phyloP scores from a whole-genome alignment of 371 early-diverging fungal genomes.

The Umbelopsis sp. region DNA sequence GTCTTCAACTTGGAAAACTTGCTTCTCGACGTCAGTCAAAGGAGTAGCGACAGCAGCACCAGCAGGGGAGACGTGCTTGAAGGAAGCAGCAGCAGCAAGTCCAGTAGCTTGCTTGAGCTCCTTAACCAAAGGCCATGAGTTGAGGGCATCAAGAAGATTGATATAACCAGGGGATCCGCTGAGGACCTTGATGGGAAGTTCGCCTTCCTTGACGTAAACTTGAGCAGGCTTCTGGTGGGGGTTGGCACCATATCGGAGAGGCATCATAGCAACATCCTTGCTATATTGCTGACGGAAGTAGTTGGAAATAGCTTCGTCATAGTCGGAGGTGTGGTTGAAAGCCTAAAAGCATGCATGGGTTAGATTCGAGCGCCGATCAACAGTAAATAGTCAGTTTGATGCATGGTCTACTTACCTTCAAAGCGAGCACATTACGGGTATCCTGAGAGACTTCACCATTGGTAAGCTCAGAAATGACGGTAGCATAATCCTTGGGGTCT shows the following conservation, averaged over 20 bases:
- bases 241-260: slow-evolving; percentile 96
- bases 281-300: slow-evolving; percentile 92
- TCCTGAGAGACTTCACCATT: slow-evolving; percentile 49
- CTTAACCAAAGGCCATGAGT: slow-evolving; percentile 97
- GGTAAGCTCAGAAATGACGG: slow-evolving; percentile 76
- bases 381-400: not conserved
- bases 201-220: slow-evolving; percentile 81
- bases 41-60: slow-evolving; percentile 95
- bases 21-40: slow-evolving; percentile 79
- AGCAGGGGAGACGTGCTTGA: slow-evolving; percentile 98
- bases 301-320: slow-evolving; percentile 93
- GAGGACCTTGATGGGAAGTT: slow-evolving; percentile 89
- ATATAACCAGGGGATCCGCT: slow-evolving; percentile 97
- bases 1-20: slow-evolving; percentile 93
- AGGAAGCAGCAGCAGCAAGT: slow-evolving; percentile 90
- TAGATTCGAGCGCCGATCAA: not conserved
- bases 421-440: slow-evolving; percentile 66
- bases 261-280: slow-evolving; percentile 70
- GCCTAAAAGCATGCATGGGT: slow-evolving; percentile 55
- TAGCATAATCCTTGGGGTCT: slow-evolving; percentile 90
- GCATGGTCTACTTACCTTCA: slow-evolving; percentile 48
- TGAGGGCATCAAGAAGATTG: slow-evolving; percentile 95
- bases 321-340: slow-evolving; percentile 94
- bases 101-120: slow-evolving; percentile 67
- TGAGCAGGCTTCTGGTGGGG: slow-evolving; percentile 98